Base-by-base conservation (phyloP, 345 rosid species). In the Citropsis articulata region DNA sequence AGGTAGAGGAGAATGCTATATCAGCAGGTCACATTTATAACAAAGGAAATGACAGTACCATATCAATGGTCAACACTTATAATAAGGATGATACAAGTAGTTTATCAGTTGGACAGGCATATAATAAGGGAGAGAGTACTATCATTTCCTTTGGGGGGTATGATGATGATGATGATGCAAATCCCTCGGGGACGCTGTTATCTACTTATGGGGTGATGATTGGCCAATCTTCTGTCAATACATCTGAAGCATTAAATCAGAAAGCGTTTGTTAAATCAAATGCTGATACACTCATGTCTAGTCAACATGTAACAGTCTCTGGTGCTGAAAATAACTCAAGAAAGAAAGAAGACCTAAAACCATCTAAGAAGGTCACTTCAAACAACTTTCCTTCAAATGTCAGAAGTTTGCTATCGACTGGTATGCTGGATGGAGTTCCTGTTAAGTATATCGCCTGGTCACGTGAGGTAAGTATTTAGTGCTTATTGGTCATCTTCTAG, bases 71-170 rank as follows among this genome's bases (percentile, higher is more conserved):
- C 35, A 87, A 85, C 69, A 64, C 71, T 36, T 85, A 82, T 66
- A 71, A 69, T 76, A 80, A 77, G 66, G 82, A 76, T 22, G 87
- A 85, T 22, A 77, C 62, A 69, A 75, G 61, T 65, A 82, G 40
- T 79, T 40, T 83, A 59, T 77, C 86, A 13, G 60, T 83, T 50
- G 79, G 79, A 62, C 91, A 82, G 69, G 81, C 87, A 45, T 88
- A 66, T 83, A 82, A 53, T 75, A 85, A 81, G 73, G 90, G 94
- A 38, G 89, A 89, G 81, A 86, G 91, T 79, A 86, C 90, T 60
- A 91, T 91, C 16, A 91, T 91, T 71, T 89, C 91, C 55, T 89
- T 91, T 82, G 94, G 94, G 75, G 89, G 90, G 30, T 81, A 75
- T 85, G 87, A 89, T 81, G 91, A 83, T 81, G 91, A 83, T 33